phyloP scores from a whole-genome alignment of 2,329 filamentous ascomycete species.

The Stachybotrys echinatus region DNA sequence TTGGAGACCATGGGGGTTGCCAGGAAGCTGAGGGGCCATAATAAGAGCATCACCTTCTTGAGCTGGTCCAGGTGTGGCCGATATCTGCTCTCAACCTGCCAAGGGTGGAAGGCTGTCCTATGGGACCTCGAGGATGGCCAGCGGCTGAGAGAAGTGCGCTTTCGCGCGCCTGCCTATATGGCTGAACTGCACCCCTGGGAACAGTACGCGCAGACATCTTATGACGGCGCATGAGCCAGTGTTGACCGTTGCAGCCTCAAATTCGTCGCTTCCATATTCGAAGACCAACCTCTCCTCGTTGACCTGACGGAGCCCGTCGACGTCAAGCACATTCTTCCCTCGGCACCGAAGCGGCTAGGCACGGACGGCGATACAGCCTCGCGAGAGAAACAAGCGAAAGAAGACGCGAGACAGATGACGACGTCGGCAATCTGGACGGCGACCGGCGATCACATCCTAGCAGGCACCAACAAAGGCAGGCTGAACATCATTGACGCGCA shows the following conservation, averaged over 20 bases:
- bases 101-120: constrained; percentile 93
- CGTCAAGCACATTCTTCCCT: constrained; percentile 72
- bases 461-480: constrained; percentile 92
- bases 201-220: constrained; percentile 48
- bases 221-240: neutral
- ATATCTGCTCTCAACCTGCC: constrained; percentile 86
- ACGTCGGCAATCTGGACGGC: constrained; percentile 87
- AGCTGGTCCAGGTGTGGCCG: constrained; percentile 92
- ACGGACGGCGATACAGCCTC: constrained; percentile 63
- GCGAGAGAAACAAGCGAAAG: constrained; percentile 80
- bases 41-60: constrained; percentile 85
- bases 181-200: constrained; percentile 91
- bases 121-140: constrained; percentile 78
- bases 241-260: constrained; percentile 53
- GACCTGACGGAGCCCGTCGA: constrained; percentile 68
- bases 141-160: constrained; percentile 77
- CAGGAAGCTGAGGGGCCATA: constrained; percentile 88
- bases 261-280: constrained; percentile 88
- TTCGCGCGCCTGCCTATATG: constrained; percentile 90
- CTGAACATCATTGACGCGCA: constrained; percentile 89
- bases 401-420: constrained; percentile 92
- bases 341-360: constrained; percentile 70
- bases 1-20: constrained; percentile 96
- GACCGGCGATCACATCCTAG: constrained; percentile 80
- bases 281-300: constrained; percentile 85